Base-by-base conservation (phyloP, 108 stramenopile species). In the Skeletonema potamos region DNA sequence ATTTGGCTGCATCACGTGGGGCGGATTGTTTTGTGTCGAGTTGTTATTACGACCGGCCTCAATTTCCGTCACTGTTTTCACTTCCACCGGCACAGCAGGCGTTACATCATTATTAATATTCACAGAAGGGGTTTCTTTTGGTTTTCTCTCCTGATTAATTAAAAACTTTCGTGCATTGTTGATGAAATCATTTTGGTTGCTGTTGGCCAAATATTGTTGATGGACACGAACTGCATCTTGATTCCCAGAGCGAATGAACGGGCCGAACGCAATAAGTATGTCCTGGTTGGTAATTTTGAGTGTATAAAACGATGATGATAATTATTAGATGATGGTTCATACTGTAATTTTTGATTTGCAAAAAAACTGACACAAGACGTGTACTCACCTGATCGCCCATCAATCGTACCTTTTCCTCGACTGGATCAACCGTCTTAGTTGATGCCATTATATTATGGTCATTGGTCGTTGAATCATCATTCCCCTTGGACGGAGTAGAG, bases 181-280 rank as follows among this genome's bases (percentile, higher is more conserved):
- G 46, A 92, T 58, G 63, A 92, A 90, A 18, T 82, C 67, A 55
- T 67, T 59, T 51, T 90, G 86, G 57, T 84, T 65, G 29, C 60
- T 72, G 30, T 64, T 48, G 9, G 76, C 34, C 61, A 87, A 83
- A 68, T 88, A 90, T 8, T 55, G 29, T 77, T 88, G 84, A 66
- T 92, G 91, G 29, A 92, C 88, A n/a, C 32, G 20, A 13, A 73
- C 59, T 10, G 91, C 91, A 41, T 84, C 64, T 30, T 73, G 26
- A 70, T 90, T 65, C 56, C 86, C 86, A 36, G 76, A 62, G 57
- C 86, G 85, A 27, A 92, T 78, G 51, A 84, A 86, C 3, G 87
- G 87, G 67, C 88, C 85, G 54, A 90, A 90, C 2, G 83, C 82
- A 54, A 90, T 87, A 61, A 90, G 68, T 6, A 90, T 74, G 6